Conservation (phyloP, 2,329 filamentous ascomycete genomes). For the Mycosphaerelloides madeirae region DNA sequence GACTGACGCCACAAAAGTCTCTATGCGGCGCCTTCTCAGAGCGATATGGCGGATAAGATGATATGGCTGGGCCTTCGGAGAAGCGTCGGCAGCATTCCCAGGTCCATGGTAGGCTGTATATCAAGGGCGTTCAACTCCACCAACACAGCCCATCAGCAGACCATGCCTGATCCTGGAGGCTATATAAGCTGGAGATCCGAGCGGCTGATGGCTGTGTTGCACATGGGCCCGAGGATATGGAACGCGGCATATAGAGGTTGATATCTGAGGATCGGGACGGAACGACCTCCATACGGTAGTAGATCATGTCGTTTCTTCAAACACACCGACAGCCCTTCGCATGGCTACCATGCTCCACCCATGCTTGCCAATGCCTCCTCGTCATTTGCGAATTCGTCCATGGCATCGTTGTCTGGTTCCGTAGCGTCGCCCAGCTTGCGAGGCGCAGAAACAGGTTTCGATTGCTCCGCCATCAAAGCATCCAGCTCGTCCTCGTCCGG, state of each 20-base stretch:
- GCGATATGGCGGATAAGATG: too few species aligned
- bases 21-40: too few species aligned
- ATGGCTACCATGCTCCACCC: constrained; percentile 12
- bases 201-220: too few species aligned
- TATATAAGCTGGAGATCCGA: too few species aligned
- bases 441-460: not conserved
- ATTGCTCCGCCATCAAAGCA: constrained; percentile 43
- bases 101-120: too few species aligned
- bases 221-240: too few species aligned
- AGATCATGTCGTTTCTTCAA: not conserved
- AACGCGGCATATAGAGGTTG: too few species aligned
- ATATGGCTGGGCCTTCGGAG: too few species aligned
- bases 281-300: too few species aligned
- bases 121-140: too few species aligned
- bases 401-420: not conserved
- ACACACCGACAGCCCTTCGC: constrained; percentile 6
- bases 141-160: not conserved
- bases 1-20: constrained; percentile 11
- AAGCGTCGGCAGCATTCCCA: too few species aligned
- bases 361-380: constrained; percentile 60
- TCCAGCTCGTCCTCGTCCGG: constrained; percentile 14
- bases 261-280: too few species aligned
- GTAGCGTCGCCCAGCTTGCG: not conserved
- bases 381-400: constrained; percentile 54
- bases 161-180: not conserved